phyloP scores from a whole-genome alignment of 2,329 filamentous ascomycete genomes.

The Paecilomyces fulvus region DNA sequence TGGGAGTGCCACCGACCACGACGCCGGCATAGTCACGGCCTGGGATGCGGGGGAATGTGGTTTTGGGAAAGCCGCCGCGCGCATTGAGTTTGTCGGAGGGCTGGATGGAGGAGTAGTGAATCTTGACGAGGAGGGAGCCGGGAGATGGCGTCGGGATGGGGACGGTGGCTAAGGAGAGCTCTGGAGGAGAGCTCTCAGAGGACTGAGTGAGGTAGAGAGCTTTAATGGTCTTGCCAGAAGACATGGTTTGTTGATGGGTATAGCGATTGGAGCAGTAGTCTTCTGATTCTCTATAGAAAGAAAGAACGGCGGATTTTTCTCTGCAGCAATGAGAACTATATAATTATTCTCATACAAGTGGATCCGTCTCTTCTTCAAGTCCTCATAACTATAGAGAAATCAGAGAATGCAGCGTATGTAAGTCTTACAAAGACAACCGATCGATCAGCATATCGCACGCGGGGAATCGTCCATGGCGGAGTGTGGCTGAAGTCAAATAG shows the following conservation, averaged over 20 bases:
- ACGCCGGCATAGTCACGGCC: slow-evolving; percentile 25
- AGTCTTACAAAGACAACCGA: too few species aligned
- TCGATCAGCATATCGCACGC: too few species aligned
- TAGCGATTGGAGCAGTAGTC: not conserved
- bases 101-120: slow-evolving; percentile 19
- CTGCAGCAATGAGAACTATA: too few species aligned
- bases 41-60: slow-evolving; percentile 16
- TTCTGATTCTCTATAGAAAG: not conserved
- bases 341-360: not conserved
- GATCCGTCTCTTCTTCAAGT: not conserved
- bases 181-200: not conserved
- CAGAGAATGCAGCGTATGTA: too few species aligned
- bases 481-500: too few species aligned
- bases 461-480: too few species aligned
- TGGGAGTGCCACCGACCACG: slow-evolving; percentile 14
- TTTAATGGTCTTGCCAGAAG: not conserved
- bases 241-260: not conserved
- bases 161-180: not conserved
- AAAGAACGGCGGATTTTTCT: not conserved
- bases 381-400: not conserved
- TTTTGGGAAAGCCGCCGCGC: slow-evolving; percentile 22
- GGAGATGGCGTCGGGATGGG: slow-evolving; percentile 11
- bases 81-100: slow-evolving; percentile 23
- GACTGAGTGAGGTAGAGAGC: not conserved
- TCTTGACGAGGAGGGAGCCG: slow-evolving; percentile 16